Percentiles rank a stretch among this genome's conserved stretches.
phyloP scores from a whole-genome alignment of 106 monocot genomes.

The Dendrobium officinale region DNA sequence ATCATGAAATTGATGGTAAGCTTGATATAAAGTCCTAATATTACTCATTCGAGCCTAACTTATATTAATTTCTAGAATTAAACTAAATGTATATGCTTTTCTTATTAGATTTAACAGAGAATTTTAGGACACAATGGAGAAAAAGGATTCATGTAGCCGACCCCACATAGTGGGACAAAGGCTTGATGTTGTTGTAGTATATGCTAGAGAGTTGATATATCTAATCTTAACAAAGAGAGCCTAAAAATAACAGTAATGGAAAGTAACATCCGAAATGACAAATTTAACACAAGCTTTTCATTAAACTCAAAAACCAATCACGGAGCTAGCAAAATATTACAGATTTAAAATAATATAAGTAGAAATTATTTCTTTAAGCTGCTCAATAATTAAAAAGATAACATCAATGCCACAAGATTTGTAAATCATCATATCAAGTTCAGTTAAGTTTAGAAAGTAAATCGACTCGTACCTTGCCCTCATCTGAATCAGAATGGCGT shows the following conservation, averaged over 20 bases:
- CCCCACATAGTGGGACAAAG: too few species aligned
- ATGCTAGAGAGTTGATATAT: too few species aligned
- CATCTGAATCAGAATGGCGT: constrained; percentile 89
- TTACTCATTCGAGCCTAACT: too few species aligned
- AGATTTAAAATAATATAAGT: background rate
- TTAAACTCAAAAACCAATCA: background rate
- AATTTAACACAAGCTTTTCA: background rate
- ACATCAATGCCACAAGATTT: background rate
- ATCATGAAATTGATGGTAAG: too few species aligned
- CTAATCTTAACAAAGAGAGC: too few species aligned
- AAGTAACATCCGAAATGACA: background rate
- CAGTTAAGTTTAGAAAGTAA: background rate
- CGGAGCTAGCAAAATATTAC: background rate
- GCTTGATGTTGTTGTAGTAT: too few species aligned
- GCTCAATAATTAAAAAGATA: background rate
- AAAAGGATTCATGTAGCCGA: too few species aligned
- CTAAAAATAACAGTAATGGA: background rate
- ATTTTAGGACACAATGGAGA: too few species aligned
- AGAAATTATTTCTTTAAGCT: background rate
- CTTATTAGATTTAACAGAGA: too few species aligned
- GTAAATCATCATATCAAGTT: background rate
- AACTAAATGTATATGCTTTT: too few species aligned
- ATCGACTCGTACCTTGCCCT: constrained; percentile 67
- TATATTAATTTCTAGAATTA: too few species aligned
- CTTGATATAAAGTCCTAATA: too few species aligned